phyloP scores from a whole-genome alignment of 257 asterid genomes.

The Haberlea rhodopensis region DNA sequence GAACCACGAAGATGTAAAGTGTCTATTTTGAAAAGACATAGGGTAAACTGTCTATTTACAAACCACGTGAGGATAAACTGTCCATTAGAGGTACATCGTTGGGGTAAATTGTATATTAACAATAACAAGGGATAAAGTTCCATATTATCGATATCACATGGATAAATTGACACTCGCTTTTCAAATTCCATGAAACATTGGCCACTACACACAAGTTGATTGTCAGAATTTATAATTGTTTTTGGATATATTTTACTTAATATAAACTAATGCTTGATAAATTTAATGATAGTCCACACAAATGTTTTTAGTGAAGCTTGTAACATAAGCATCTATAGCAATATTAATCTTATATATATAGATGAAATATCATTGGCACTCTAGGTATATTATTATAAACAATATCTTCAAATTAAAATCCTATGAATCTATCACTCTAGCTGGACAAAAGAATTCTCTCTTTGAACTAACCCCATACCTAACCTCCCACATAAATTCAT shows the following conservation, averaged over 20 bases:
- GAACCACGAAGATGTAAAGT: too few relatives aligned
- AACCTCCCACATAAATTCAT: background rate
- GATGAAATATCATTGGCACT: too few relatives aligned
- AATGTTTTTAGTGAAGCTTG: constrained; percentile 16
- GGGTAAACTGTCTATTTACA: too few relatives aligned
- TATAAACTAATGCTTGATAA: background rate
- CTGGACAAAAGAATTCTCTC: background rate
- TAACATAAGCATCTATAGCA: constrained; percentile 24
- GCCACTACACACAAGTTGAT: background rate
- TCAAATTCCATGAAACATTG: background rate
- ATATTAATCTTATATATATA: background rate
- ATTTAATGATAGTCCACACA: background rate
- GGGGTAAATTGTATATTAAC: too few relatives aligned
- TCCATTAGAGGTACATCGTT: too few relatives aligned
- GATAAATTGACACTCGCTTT: too few relatives aligned
- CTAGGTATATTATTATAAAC: too few relatives aligned
- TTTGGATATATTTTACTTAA: background rate
- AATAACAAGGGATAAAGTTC: too few relatives aligned
- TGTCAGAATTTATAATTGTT: background rate
- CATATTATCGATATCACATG: too few relatives aligned
- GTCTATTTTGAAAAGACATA: too few relatives aligned
- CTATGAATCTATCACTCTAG: background rate
- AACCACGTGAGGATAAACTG: too few relatives aligned
- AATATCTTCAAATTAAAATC: too few relatives aligned
- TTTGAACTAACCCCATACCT: background rate